Evolutionary conservation across 1,284 basidiomycete species (phyloP), one percentile per base, ranked within the genome.

Genomic region (Fomitopsis betulina): DNA sequence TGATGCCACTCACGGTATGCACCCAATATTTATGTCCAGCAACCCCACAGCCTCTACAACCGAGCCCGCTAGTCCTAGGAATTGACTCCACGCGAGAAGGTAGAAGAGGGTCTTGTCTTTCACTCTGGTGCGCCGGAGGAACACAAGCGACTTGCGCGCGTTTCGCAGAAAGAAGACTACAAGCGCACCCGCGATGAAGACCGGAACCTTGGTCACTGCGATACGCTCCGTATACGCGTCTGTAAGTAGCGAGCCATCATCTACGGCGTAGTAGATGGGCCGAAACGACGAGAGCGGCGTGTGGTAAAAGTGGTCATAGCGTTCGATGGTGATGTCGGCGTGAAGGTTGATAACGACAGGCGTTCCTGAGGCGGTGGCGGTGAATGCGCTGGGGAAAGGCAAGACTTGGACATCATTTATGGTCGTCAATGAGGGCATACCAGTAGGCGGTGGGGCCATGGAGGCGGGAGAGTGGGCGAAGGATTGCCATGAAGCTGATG

Each of bases 101-200:
- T 77, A 85, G 67, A 80, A 87, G 55, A 82, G 79, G 9, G 69
- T 79, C 73, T 81, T 89, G 73, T 79, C 84, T 75, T 81, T 88
- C 64, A 81, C 82, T 72, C 71, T 84, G 47, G 75, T 83, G 57
- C 79, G 72, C 30, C 80, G 75, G 42, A 85, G 67, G 68, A 84
- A 87, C 60, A 78, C 74, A 39, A 75, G 70, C 13, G 82, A 78
- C 57, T 77, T 76, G 57, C 79, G 62, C n/a, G 82, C 76, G 64
- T 84, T 88, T 57, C 81, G 69, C 42, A 80, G 58, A 65, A 85
- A 86, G 53, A 87, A 69, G 66, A 77, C 76, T 53, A 76, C 72
- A 57, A 86, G 73, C 47, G 76, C 75, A 39, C 81, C 81, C 21
- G 74, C 70, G 45, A 84, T 68, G 53, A 85, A 65, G 12, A 87